Evolutionary conservation across 805 yeast species (phyloP), one percentile per base, ranked within the genome.

Genomic region (Blastobotrys mokoenaii): DNA sequence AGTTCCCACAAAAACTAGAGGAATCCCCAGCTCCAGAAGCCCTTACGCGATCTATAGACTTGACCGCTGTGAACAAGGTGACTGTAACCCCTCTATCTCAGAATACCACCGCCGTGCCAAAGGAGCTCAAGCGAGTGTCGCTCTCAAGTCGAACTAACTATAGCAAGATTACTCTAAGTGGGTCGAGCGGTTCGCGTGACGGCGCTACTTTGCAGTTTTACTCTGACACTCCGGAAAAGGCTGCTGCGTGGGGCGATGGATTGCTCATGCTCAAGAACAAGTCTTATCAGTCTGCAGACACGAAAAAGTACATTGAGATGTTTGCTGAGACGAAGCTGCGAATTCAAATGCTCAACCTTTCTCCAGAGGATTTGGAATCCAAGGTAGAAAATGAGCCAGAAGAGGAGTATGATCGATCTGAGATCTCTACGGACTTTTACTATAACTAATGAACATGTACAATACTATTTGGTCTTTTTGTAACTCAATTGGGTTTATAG

Each of bases 191-290:
- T 32, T 29, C 48, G 10, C 34, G 53, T 27, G 64, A 64, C 31
- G 69, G 71, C 36, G 57, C 65, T 15, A 51, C 79, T 9, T 68
- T 84, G 45, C 61, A 70, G n/a, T 81, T 84, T 54, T 84, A 73
- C 58, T 75, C 84, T 11, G 89, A 83, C 47, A 80, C 85, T 1
- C 73, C 74, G 51, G 85, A 81, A 40, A 72, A 77, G 41, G 77
- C 82, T 37, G 76, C 74, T 44, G 75, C 80, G 6, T 86, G 94
- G 94, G 65, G 82, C 31, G 95, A 86, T 63, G 95, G 94, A 0
- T 61, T 85, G 45, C 77, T 76, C 55, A 64, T 78, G 58, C 57
- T 77, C 31, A 65, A 71, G 16, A 67, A 69, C 44, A 68, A 56
- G 42, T 48, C 46, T 17, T 63, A 56, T 31, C 50, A 73, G 14